Base-by-base conservation (phyloP, 2,329 filamentous ascomycete species). In the Domatiomyces catenatus region DNA sequence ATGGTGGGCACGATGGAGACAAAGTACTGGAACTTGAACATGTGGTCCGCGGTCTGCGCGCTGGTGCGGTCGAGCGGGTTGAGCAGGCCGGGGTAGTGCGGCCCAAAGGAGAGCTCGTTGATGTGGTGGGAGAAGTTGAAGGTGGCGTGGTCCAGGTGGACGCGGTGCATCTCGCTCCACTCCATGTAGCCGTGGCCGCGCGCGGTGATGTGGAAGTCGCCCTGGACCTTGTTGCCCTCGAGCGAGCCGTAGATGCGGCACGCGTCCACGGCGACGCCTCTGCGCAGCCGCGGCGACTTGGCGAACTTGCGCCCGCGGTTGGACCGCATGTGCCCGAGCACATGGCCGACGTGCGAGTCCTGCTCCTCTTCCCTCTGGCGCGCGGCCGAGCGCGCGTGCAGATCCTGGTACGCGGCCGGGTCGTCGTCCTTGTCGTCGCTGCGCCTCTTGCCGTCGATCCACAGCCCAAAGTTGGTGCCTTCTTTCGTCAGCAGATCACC, bases 41-140 rank as follows among this genome's bases (percentile, higher is more conserved):
- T 96, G 73, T 94, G 76, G 54, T 68, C 65, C 15, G 74, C 64
- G n/a, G 85, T 90, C 2, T 74, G 69, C 61, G 89, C 85, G 67
- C 89, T 79, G 44, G 92, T 96, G 58, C 83, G 82, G 71, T 96
- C 92, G 61, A 98, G 85, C 0, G 92, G 92, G 70, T 98, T 98
- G 62, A 84, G 77, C 50, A 98, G 81, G 22, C 83, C 86, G 1
- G 92, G 90, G 71, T 95, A 96, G 71, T 89, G 94, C n/a, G 88
- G 83, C 3, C 92, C 92, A 67, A 94, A 98, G 52, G 89, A 95
- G 60, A 98, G 79, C 68, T 98, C 92, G 61, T 85, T 89, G 71
- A 98, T 80, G 66, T 94, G 83, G 71, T 98, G 92, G 28, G 87
- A 90, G 75, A 98, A 98, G 75, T 98, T 96, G 76, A 98, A 95